phyloP scores from a whole-genome alignment of 805 yeast genomes.

The Barnettozyma salicaria region DNA sequence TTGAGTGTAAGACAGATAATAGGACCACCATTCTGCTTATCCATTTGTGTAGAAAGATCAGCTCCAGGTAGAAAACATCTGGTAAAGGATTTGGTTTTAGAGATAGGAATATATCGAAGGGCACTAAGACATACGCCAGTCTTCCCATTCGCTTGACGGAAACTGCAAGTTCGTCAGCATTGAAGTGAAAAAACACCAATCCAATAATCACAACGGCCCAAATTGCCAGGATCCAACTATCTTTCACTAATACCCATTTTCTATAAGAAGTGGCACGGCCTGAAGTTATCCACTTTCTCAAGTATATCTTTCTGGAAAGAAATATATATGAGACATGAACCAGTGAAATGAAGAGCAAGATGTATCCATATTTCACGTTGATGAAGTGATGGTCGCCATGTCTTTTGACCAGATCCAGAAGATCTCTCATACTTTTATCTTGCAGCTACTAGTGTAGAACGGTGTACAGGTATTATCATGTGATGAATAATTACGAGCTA shows the following conservation, averaged over 20 bases:
- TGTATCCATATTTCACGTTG: constrained; percentile 57
- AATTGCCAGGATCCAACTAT: constrained; percentile 29
- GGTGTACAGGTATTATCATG: no score
- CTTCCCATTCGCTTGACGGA: constrained; percentile 57
- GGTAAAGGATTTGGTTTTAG: constrained; percentile 50
- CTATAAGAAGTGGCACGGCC: constrained; percentile 34
- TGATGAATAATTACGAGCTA: no score
- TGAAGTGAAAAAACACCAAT: constrained; percentile 32
- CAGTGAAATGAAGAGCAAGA: constrained; percentile 38
- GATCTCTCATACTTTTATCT: not conserved
- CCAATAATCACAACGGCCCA: constrained; percentile 32
- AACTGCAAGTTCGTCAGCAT: constrained; percentile 30
- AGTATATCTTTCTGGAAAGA: constrained; percentile 29
- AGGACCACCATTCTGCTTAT: constrained; percentile 50
- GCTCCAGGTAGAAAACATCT: constrained; percentile 44
- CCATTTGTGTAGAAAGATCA: constrained; percentile 65
- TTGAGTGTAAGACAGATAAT: constrained; percentile 42
- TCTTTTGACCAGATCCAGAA: constrained; percentile 26
- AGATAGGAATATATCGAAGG: constrained; percentile 50
- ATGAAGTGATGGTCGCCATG: constrained; percentile 51
- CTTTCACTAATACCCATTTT: constrained; percentile 31
- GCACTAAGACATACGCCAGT: constrained; percentile 49
- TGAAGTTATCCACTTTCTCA: constrained; percentile 32
- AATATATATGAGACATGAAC: constrained; percentile 34
- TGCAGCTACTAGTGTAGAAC: no score